Conservation (phyloP, 2,329 filamentous ascomycete genomes). For the Arthrobotrys entomopaga region DNA sequence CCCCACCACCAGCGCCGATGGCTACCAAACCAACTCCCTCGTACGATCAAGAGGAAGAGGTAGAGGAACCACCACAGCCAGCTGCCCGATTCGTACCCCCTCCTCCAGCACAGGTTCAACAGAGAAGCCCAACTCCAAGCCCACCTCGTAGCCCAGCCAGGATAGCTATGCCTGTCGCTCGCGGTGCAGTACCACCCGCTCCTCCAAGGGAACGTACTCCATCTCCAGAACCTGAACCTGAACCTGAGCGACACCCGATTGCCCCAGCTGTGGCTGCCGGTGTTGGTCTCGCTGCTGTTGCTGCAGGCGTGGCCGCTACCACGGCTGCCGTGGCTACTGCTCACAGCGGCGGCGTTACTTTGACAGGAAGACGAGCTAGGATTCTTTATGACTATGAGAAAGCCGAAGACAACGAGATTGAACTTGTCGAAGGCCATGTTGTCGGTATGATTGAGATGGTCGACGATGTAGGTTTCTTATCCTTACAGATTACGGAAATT, state of each 20-base stretch:
- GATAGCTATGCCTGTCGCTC: conserved; percentile 82
- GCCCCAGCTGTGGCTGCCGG: conserved; percentile 66
- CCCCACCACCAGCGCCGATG: conserved; percentile 63
- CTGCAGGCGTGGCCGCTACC: conserved; percentile 39
- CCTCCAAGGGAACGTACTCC: conserved; percentile 72
- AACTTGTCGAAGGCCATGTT: conserved; percentile 85
- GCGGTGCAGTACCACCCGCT: conserved; percentile 67
- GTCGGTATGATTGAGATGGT: conserved; percentile 96
- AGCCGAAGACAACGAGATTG: conserved; percentile 95
- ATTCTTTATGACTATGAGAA: conserved; percentile 97
- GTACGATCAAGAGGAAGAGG: conserved; percentile 40
- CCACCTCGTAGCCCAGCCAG: conserved; percentile 79
- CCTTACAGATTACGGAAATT: too few species aligned
- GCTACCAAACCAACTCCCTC: conserved; percentile 59
- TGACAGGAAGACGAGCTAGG: conserved; percentile 72
- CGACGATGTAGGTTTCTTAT: conserved; percentile 69
- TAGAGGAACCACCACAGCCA: conserved; percentile 60
- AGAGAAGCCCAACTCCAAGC: conserved; percentile 64
- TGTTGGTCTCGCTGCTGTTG: conserved; percentile 69
- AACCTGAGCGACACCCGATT: conserved; percentile 61
- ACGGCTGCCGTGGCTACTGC: conserved; percentile 48
- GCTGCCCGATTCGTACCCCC: conserved; percentile 61
- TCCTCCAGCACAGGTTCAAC: conserved; percentile 59
- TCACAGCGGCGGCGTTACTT: conserved; percentile 64
- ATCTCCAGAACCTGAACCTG: conserved; percentile 58